These are phyloP conservation scores for Linnemannia elongata DNA, from an alignment of 192 early-diverging fungal species.

Conservation along the genomic window DNA sequence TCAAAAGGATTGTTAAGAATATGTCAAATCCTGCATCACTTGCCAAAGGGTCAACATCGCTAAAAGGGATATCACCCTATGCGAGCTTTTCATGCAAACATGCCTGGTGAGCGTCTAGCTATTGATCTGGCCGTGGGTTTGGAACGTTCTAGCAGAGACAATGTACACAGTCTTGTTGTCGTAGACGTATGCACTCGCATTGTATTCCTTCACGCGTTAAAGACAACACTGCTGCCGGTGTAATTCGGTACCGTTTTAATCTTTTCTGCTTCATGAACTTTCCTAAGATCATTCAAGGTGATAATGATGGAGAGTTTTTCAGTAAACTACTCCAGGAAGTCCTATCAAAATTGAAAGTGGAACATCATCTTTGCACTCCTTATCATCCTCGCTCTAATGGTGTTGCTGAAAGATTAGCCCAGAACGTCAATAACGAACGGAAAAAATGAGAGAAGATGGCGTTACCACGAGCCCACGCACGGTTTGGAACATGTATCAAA, in stretches of 20 bases:
- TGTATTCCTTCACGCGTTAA: constrained; percentile 18
- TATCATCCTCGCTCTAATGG: constrained; percentile 64
- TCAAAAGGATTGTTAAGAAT: constrained; percentile 7
- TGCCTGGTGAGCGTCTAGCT: constrained; percentile 38
- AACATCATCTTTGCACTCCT: constrained; percentile 50
- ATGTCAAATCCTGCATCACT: constrained; percentile 13
- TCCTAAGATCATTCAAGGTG: constrained; percentile 40
- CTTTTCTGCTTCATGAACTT: constrained; percentile 47
- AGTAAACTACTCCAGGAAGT: constrained; percentile 45
- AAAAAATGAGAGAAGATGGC: neutral
- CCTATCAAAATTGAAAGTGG: constrained; percentile 13
- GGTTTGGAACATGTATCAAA: no score
- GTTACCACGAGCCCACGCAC: neutral
- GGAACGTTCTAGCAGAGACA: neutral
- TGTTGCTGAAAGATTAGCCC: constrained; percentile 46
- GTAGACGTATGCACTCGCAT: constrained; percentile 57
- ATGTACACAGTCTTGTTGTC: constrained; percentile 26
- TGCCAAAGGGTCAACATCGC: constrained; percentile 36
- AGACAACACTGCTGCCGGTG: constrained; percentile 15
- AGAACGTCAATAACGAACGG: constrained; percentile 36
- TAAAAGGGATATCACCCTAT: constrained; percentile 42
- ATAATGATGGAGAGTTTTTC: constrained; percentile 62
- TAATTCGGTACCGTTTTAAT: neutral
- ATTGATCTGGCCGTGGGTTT: constrained; percentile 38
- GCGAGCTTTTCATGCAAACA: constrained; percentile 17